These are phyloP conservation scores for Melanogaster broomeanus DNA, from an alignment of 768 basidiomycete species.

Conservation along the genomic window DNA sequence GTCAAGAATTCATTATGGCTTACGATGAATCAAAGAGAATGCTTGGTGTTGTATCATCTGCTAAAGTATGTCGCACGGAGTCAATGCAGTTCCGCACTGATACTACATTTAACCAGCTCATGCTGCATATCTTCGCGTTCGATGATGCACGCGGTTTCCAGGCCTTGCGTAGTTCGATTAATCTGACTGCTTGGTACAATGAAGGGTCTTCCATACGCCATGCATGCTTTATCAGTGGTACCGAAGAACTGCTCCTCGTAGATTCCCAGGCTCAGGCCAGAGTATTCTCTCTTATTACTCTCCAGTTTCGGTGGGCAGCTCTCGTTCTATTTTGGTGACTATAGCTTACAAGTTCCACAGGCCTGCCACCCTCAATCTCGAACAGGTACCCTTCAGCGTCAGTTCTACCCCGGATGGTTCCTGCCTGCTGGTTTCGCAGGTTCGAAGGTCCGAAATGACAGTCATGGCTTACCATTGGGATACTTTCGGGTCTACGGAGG, in stretches of 20 bases:
- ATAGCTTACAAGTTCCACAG: constrained; percentile 21
- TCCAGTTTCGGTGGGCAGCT: constrained; percentile 46
- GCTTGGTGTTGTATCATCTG: constrained; percentile 44
- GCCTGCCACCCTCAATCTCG: constrained; percentile 42
- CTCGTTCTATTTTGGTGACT: neutral
- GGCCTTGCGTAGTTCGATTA: constrained; percentile 38
- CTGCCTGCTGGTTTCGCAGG: constrained; percentile 40
- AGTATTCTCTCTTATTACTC: constrained; percentile 48
- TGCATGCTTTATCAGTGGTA: constrained; percentile 44
- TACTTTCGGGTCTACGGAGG: constrained; percentile 50
- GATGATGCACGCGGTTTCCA: constrained; percentile 46
- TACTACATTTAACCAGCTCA: constrained; percentile 16
- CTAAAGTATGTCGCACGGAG: constrained; percentile 34
- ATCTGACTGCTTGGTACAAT: constrained; percentile 45
- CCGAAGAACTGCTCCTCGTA: constrained; percentile 49
- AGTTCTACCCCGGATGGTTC: constrained; percentile 51
- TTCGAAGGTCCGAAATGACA: constrained; percentile 7
- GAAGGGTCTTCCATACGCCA: constrained; percentile 27
- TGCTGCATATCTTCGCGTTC: constrained; percentile 45
- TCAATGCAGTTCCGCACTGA: neutral
- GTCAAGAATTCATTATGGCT: constrained; percentile 44
- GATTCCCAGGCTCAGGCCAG: constrained; percentile 42
- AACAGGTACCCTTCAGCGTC: constrained; percentile 29
- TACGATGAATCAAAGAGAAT: constrained; percentile 55
- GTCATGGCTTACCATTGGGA: constrained; percentile 50